Evolutionary conservation across 73 alveolate genomes (phyloP), one percentile per base, ranked within the genome.

Genomic region (Durusdinium trenchii): DNA sequence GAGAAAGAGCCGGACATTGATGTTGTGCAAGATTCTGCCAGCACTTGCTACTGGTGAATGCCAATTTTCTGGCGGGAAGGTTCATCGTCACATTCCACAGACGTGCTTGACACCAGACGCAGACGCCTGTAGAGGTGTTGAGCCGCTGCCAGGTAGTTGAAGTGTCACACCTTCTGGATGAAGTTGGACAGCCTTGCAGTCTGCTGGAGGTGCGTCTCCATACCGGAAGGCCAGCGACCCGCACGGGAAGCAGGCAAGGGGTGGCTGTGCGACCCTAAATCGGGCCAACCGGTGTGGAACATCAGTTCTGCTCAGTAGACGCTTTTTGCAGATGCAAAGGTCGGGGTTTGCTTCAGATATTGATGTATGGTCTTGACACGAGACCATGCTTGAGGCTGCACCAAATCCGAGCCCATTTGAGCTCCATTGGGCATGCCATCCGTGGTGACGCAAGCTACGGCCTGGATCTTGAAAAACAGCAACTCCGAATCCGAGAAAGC

Each of bases 371-470:
- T n/a, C n/a, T n/a, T 20, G 76, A 26, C 43, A 20, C 76, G 76
- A 5, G 76, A 62, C 18, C 32, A 9, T 35, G 52, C 54, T 51
- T 36, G 61, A 79, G 90, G 90, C 90, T 79, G 23, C 90, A 79
- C 90, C 90, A 79, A n/a, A 79, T 79, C 90, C 62, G 90, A 45
- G 90, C 90, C 2, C 90, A 79, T 47, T 67, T 79, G n/a, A 48
- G 69, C n/a, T 20, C 69, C 69, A 18, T 79, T 3, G 90, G 90
- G 2, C 32, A 47, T 26, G 69, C 90, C 35, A 20, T 79, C 20
- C 69, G 45, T 61, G 90, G 90, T 23, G 90, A 79, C 48, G 90
- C 23, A 46, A 47, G 6, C 7, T 79, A 79, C 35, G 90, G 90
- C 67, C 62, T 23, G 45, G 46, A 60, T 16, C 28, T 46, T 79